phyloP scores from a whole-genome alignment of 1,139 yeast species.

The Zygosaccharomyces sapae region DNA sequence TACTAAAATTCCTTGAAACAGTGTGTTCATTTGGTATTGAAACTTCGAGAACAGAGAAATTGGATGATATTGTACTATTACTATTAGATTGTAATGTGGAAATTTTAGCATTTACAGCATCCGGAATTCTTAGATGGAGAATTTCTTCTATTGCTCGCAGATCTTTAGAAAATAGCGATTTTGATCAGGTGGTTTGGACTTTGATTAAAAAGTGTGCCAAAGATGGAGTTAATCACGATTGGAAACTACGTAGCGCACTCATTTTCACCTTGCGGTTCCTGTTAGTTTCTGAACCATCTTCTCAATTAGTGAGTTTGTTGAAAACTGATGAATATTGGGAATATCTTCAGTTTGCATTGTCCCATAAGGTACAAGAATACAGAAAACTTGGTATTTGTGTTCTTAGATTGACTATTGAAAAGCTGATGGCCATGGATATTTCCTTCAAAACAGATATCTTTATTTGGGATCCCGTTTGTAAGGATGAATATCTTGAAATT shows the following conservation, averaged over 20 bases:
- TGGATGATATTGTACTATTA: constrained; percentile 20
- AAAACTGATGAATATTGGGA: constrained; percentile 53
- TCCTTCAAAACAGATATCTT: constrained; percentile 43
- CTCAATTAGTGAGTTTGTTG: constrained; percentile 39
- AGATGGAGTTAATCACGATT: constrained; percentile 24
- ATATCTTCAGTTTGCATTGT: constrained; percentile 53
- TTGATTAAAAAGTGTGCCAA: constrained; percentile 40
- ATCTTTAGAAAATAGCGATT: constrained; percentile 12
- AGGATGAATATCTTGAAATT: constrained; percentile 42
- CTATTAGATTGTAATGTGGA: constrained; percentile 23
- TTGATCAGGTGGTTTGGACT: constrained; percentile 43
- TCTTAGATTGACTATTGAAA: constrained; percentile 55
- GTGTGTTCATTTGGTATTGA: constrained; percentile 15
- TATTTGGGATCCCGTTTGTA: constrained; percentile 42
- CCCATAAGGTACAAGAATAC: constrained; percentile 59
- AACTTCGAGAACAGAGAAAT: not conserved
- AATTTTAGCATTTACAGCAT: constrained; percentile 16
- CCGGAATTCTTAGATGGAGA: constrained; percentile 31
- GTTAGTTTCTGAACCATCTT: constrained; percentile 23
- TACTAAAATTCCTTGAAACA: constrained; percentile 19
- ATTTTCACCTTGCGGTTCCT: constrained; percentile 56
- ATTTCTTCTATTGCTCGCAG: constrained; percentile 11
- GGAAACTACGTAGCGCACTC: constrained; percentile 44
- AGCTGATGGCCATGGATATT: constrained; percentile 26
- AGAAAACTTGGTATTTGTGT: constrained; percentile 70